A percentile compares a stretch with the other conserved stretches of the same genome.
Conservation (phyloP, 2,329 filamentous ascomycete genomes). For the Penicillium polonicum region DNA sequence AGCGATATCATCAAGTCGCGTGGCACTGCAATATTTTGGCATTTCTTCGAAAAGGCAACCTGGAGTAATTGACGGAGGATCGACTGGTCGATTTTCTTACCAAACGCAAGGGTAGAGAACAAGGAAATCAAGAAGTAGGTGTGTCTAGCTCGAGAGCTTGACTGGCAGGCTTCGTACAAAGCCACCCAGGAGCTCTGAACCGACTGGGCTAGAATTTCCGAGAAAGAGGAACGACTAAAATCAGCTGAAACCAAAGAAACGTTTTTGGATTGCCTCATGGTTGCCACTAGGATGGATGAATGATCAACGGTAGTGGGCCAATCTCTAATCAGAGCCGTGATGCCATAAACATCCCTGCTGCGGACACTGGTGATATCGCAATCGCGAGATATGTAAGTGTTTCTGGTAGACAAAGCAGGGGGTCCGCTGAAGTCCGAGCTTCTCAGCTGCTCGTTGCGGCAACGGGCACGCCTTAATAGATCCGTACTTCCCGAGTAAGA, state of each 20-base stretch:
- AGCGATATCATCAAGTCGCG: not conserved
- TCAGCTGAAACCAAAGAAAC: not conserved
- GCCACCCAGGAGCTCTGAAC: not conserved
- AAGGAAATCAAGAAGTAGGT: not conserved
- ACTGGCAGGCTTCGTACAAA: not conserved
- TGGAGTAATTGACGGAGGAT: not conserved
- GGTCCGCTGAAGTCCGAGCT: not conserved
- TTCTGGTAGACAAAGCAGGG: not conserved
- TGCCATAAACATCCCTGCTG: not conserved
- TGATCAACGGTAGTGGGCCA: not conserved
- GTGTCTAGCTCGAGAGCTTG: not conserved
- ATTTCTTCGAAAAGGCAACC: not conserved
- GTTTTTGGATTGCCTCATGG: not conserved
- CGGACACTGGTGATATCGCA: not conserved
- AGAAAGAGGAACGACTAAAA: not conserved
- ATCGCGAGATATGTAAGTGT: not conserved
- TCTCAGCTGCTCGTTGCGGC: not conserved
- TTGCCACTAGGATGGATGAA: not conserved
- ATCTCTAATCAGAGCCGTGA: not conserved
- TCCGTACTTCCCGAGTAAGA: not conserved
- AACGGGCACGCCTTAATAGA: not conserved
- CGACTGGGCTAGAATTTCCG: not conserved
- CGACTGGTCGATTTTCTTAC: not conserved
- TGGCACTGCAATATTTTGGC: not conserved
- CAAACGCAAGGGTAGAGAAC: not conserved